These are phyloP conservation scores for Penicillium mononematosum DNA, from an alignment of 495 filamentous ascomycete genomes.

Conservation along the genomic window DNA sequence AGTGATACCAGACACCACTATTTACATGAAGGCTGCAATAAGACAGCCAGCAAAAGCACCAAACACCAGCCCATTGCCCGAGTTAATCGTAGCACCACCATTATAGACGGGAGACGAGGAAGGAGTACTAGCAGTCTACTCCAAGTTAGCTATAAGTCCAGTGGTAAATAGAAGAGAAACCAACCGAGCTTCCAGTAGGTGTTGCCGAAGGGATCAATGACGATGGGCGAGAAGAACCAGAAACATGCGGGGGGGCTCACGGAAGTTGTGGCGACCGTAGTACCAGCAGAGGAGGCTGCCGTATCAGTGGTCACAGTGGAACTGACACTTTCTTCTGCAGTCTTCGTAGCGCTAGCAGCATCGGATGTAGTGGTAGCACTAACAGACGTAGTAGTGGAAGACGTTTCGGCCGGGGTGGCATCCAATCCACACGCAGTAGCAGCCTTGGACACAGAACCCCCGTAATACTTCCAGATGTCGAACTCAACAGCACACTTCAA, in stretches of 20 bases:
- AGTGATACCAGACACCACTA: background rate
- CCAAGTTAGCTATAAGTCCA: background rate
- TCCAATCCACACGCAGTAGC: constrained; percentile 38
- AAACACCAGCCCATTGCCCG: background rate
- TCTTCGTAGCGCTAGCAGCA: background rate
- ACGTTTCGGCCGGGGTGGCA: constrained; percentile 34
- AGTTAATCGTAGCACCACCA: background rate
- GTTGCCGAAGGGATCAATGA: background rate
- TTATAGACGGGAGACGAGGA: background rate
- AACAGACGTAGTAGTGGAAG: constrained; percentile 18
- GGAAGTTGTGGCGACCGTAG: background rate
- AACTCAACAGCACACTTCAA: constrained; percentile 47
- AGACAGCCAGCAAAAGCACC: background rate
- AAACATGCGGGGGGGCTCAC: background rate
- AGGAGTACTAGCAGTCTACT: background rate
- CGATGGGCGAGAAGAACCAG: background rate
- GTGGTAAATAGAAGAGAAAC: background rate
- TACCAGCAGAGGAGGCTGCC: background rate
- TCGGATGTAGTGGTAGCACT: constrained; percentile 12
- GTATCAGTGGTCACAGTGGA: background rate
- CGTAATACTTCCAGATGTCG: constrained; percentile 51
- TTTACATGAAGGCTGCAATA: background rate
- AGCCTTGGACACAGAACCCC: constrained; percentile 30
- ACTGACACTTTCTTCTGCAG: background rate
- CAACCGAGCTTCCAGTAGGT: background rate